Evolutionary conservation across 257 asterid genomes (phyloP).

Genomic region (Paraleonurus japonicus): DNA sequence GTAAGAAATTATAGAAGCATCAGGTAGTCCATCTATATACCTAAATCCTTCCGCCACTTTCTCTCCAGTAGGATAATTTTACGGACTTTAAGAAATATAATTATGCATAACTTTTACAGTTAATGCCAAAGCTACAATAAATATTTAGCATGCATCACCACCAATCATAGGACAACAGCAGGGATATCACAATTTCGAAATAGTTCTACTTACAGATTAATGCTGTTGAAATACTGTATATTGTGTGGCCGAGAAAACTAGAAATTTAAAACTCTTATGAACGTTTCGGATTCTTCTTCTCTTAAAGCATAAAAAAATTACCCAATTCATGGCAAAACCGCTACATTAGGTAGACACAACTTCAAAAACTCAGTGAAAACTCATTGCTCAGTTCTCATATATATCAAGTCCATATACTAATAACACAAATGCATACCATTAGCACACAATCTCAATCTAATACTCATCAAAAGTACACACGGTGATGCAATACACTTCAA

Average conservation of each 20-base stretch:
- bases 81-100: neutral
- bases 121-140: neutral
- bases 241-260: neutral
- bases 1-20: constrained; percentile 15
- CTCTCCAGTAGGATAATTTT: neutral
- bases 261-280: neutral
- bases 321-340: neutral
- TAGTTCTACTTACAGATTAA: constrained; percentile 1
- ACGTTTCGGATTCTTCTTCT: neutral
- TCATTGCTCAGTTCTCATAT: neutral
- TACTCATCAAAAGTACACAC: neutral
- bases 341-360: neutral
- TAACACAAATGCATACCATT: constrained; percentile 3
- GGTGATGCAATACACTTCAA: neutral
- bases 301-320: neutral
- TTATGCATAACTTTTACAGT: neutral
- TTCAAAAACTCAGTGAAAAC: neutral
- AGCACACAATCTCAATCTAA: neutral
- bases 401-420: neutral
- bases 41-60: neutral
- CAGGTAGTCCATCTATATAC: neutral
- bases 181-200: neutral
- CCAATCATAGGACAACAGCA: constrained; percentile 15
- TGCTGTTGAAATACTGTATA: constrained; percentile 7
- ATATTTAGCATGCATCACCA: neutral